Percentiles rank a stretch among this genome's conserved stretches.
Evolutionary conservation across 2,329 filamentous ascomycete genomes (phyloP).

Genomic region (Madurella fahalii): DNA sequence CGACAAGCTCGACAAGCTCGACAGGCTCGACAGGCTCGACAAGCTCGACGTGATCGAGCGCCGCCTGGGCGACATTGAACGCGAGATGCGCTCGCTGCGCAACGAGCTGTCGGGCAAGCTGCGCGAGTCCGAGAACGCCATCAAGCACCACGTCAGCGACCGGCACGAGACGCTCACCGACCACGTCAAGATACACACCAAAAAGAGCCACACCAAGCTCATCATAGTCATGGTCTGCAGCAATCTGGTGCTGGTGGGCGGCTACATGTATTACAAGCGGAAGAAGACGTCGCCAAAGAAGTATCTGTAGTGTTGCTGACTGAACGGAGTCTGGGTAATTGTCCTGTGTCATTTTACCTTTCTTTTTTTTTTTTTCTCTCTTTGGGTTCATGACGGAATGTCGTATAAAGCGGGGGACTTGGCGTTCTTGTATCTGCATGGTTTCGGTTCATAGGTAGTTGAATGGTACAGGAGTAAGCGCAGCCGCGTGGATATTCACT

Average conservation of each 20-base stretch:
- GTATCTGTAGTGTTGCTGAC: slow-evolving; percentile 59
- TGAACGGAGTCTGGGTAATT: neutral
- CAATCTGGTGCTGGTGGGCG: slow-evolving; percentile 65
- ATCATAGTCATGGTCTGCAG: slow-evolving; percentile 70
- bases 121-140: slow-evolving; percentile 47
- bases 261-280: slow-evolving; percentile 76
- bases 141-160: slow-evolving; percentile 48
- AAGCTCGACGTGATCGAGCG: slow-evolving; percentile 26
- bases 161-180: slow-evolving; percentile 46
- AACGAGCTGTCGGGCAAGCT: slow-evolving; percentile 49
- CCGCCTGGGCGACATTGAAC: slow-evolving; percentile 49
- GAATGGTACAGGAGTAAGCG: neutral
- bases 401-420: slow-evolving; percentile 1
- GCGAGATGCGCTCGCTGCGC: slow-evolving; percentile 56
- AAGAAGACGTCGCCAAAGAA: slow-evolving; percentile 83
- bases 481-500: neutral
- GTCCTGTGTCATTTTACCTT: too few relatives aligned
- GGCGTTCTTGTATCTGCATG: slow-evolving; percentile 1
- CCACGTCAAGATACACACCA: slow-evolving; percentile 43
- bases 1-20: slow-evolving; percentile 35
- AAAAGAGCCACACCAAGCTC: slow-evolving; percentile 49
- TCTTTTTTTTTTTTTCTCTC: neutral
- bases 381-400: slow-evolving; percentile 4
- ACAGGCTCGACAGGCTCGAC: slow-evolving; percentile 35
- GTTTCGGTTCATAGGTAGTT: slow-evolving; percentile 8